Percentiles rank a stretch among this genome's conserved stretches.
Evolutionary conservation across 306 rosid genomes (phyloP).

Genomic region (Macrotyloma uniflorum): DNA sequence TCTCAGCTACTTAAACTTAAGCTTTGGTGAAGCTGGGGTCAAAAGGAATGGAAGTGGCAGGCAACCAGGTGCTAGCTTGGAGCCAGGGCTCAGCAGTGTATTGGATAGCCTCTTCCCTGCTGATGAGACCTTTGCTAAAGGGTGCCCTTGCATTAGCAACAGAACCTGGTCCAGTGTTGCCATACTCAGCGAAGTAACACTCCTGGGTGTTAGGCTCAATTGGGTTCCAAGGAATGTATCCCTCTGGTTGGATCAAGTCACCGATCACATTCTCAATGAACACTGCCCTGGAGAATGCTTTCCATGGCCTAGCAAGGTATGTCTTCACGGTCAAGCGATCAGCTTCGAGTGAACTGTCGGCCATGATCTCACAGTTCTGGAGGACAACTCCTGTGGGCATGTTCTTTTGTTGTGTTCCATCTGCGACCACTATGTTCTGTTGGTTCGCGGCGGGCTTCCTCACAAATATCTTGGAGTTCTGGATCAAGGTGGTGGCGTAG

Average conservation of each 20-base stretch:
- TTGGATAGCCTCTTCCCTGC: conserved; percentile 37
- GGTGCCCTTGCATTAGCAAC: conserved; percentile 39
- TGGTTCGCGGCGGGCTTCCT: conserved; percentile 51
- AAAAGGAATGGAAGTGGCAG: conserved; percentile 20
- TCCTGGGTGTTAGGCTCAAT: conserved; percentile 33
- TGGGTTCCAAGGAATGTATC: conserved; percentile 49
- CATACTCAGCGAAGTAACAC: conserved; percentile 56
- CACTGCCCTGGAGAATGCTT: conserved; percentile 52
- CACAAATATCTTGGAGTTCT: conserved; percentile 53
- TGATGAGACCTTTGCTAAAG: conserved; percentile 45
- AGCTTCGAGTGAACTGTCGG: conserved; percentile 39
- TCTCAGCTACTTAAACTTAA: background rate
- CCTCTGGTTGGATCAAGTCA: conserved; percentile 46
- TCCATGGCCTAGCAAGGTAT: conserved; percentile 77
- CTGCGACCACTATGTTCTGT: conserved; percentile 53
- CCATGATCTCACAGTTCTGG: conserved; percentile 60
- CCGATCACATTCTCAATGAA: conserved; percentile 56
- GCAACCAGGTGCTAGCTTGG: conserved; percentile 47
- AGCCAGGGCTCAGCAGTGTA: conserved; percentile 49
- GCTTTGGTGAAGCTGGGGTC: conserved; percentile 18
- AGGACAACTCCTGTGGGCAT: conserved; percentile 46
- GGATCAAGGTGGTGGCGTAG: conserved; percentile 45
- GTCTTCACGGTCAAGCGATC: conserved; percentile 41
- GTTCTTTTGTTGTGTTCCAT: conserved; percentile 33
- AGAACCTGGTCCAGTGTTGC: conserved; percentile 63